Evolutionary conservation across 139 green algal genomes (phyloP).

Genomic region (Micromonas pusilla): DNA sequence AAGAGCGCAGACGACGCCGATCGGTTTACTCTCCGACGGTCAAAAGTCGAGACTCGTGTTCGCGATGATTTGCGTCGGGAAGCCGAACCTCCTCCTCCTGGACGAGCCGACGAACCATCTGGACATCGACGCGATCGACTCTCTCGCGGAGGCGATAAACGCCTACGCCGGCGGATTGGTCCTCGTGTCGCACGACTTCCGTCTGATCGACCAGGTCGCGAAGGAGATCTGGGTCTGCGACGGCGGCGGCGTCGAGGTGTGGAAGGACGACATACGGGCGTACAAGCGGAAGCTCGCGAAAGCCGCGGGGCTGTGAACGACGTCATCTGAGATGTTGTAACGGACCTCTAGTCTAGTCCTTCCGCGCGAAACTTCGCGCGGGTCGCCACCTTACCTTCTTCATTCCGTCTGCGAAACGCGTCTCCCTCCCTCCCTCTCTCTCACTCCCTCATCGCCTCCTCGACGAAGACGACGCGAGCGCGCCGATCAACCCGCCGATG

Average conservation of each 20-base stretch:
- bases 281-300: slow-evolving; percentile 61
- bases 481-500: not conserved
- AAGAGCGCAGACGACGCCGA: slow-evolving; percentile 58
- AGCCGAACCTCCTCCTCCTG: slow-evolving; percentile 86
- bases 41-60: slow-evolving; percentile 87
- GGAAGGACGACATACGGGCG: slow-evolving; percentile 70
- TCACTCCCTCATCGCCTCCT: not conserved
- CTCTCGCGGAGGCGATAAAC: slow-evolving; percentile 73
- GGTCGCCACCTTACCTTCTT: no score
- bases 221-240: slow-evolving; percentile 93
- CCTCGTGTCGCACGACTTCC: slow-evolving; percentile 47
- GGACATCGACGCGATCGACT: slow-evolving; percentile 94
- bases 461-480: not conserved
- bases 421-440: not conserved
- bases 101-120: slow-evolving; percentile 68
- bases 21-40: slow-evolving; percentile 78
- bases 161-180: slow-evolving; percentile 70
- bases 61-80: slow-evolving; percentile 70
- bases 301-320: not conserved
- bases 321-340: no score
- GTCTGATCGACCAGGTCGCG: slow-evolving; percentile 56
- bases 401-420: no score
- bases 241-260: slow-evolving; percentile 52
- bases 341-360: no score
- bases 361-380: no score